Conservation (phyloP, 2,329 filamentous ascomycete species). For the Microdochium bolleyi region DNA sequence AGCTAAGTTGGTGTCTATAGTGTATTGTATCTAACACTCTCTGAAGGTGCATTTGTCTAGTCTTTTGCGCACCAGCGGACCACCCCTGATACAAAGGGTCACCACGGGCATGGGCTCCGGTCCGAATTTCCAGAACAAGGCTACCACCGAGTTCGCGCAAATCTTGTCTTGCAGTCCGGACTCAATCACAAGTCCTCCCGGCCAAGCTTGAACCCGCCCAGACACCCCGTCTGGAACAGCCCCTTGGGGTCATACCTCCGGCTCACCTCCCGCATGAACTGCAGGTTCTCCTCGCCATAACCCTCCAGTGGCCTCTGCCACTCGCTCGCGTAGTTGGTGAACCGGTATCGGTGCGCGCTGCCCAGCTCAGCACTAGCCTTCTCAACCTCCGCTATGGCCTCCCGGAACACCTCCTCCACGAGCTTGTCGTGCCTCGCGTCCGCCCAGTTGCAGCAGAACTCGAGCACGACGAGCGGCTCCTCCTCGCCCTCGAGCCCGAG, state of each 20-base stretch:
- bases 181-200: background rate
- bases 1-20: too few relatives aligned
- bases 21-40: too few relatives aligned
- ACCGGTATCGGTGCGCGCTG: slow-evolving; percentile 17
- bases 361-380: background rate
- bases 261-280: slow-evolving; percentile 17
- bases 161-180: background rate
- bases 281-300: slow-evolving; percentile 21
- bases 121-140: too few relatives aligned
- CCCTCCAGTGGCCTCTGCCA: slow-evolving; percentile 17
- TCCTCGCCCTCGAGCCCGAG: background rate
- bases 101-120: too few relatives aligned
- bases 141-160: too few relatives aligned
- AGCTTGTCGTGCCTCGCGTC: background rate
- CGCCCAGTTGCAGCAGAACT: background rate
- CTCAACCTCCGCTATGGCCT: background rate
- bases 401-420: background rate
- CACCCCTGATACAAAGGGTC: too few relatives aligned
- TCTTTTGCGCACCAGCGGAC: too few relatives aligned
- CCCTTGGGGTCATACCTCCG: slow-evolving; percentile 21
- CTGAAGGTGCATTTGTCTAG: too few relatives aligned
- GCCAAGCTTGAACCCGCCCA: slow-evolving; percentile 7
- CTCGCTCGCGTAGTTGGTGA: slow-evolving; percentile 24
- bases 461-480: background rate
- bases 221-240: slow-evolving; percentile 19